Evolutionary conservation across 1,139 yeast species (phyloP).

Genomic region (Saccharomyces hybrid): DNA sequence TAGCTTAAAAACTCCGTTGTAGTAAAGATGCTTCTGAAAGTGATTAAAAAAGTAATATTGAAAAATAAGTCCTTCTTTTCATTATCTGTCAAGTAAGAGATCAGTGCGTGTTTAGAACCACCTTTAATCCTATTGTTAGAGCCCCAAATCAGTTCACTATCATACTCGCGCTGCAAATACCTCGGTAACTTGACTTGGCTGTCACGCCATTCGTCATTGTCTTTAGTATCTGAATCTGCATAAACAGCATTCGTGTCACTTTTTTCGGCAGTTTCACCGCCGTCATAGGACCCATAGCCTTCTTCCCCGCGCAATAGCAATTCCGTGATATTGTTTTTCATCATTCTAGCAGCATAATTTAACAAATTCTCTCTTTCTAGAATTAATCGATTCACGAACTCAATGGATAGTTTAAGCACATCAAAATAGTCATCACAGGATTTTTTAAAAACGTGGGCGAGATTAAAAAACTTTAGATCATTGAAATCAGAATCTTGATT

Average conservation of each 20-base stretch:
- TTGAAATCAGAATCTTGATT: neutral
- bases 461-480: neutral
- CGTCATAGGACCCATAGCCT: constrained; percentile 1
- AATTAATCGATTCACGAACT: constrained; percentile 48
- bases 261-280: neutral
- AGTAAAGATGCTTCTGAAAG: constrained; percentile 68
- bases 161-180: constrained; percentile 74
- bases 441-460: neutral
- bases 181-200: constrained; percentile 41
- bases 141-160: constrained; percentile 63
- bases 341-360: constrained; percentile 64
- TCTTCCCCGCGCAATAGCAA: constrained; percentile 54
- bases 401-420: constrained; percentile 24
- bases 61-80: constrained; percentile 57
- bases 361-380: constrained; percentile 61
- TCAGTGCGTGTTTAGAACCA: constrained; percentile 71
- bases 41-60: constrained; percentile 60
- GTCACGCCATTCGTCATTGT: neutral
- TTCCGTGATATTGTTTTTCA: constrained; percentile 62
- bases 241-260: neutral
- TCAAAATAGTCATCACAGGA: neutral
- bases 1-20: constrained; percentile 54
- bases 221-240: constrained; percentile 3
- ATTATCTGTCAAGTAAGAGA: constrained; percentile 78
- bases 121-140: constrained; percentile 70